A percentile compares a stretch with the other conserved stretches of the same genome.
Conservation (phyloP, 106 monocot species). For the Allium cepa region DNA sequence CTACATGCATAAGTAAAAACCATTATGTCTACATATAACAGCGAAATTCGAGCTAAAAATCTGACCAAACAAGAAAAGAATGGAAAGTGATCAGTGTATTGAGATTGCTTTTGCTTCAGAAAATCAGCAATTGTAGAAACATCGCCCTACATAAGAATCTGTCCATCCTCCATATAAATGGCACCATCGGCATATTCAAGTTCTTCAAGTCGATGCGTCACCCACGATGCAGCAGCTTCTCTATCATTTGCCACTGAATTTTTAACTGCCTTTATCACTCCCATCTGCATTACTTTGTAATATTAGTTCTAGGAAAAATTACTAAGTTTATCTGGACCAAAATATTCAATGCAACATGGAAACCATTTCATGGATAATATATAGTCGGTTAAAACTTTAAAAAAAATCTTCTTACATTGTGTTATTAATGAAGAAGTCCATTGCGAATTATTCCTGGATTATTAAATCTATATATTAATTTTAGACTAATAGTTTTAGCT, state of each 20-base stretch:
- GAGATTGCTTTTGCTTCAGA: conserved; percentile 46
- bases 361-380: too few species aligned
- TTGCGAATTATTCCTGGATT: too few species aligned
- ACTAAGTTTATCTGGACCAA: background rate
- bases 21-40: too few species aligned
- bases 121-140: conserved; percentile 26
- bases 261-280: conserved; percentile 90
- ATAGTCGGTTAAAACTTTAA: too few species aligned
- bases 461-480: too few species aligned
- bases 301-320: background rate
- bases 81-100: conserved; percentile 7
- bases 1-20: too few species aligned
- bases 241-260: conserved; percentile 38
- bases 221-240: conserved; percentile 91
- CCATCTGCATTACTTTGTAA: conserved; percentile 35
- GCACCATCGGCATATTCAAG: conserved; percentile 90
- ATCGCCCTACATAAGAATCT: conserved; percentile 65
- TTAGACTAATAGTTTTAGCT: too few species aligned
- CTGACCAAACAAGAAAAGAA: too few species aligned
- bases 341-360: too few species aligned
- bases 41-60: too few species aligned
- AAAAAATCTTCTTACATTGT: too few species aligned
- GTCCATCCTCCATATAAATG: conserved; percentile 84
- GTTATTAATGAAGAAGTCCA: too few species aligned
- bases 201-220: conserved; percentile 93